These are phyloP conservation scores for Sedum album DNA, from an alignment of 164 flowering plant species.

Conservation along the genomic window DNA sequence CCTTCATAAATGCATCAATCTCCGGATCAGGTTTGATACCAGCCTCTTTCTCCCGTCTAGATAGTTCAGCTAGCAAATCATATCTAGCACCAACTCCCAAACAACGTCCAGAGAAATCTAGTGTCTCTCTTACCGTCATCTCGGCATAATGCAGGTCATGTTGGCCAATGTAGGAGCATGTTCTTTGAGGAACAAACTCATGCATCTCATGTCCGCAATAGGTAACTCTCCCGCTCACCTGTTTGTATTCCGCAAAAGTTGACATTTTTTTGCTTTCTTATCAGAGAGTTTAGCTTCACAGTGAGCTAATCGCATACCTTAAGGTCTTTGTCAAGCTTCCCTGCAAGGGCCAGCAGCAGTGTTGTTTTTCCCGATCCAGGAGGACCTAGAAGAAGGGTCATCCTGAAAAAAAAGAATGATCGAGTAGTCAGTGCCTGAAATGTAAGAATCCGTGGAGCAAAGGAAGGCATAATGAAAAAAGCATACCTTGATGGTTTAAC, in stretches of 20 bases:
- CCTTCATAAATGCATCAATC: slow-evolving; percentile 13
- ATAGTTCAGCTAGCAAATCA: slow-evolving; percentile 10
- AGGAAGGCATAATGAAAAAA: too few relatives aligned
- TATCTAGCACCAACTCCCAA: slow-evolving; percentile 14
- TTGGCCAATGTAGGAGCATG: slow-evolving; percentile 22
- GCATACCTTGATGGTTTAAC: slow-evolving; percentile 30
- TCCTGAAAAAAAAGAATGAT: slow-evolving; percentile 8
- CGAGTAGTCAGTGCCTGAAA: not conserved
- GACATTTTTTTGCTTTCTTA: too few relatives aligned
- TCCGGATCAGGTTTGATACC: slow-evolving; percentile 15
- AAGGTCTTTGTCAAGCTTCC: too few relatives aligned
- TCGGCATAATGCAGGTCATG: slow-evolving; percentile 14
- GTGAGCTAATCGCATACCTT: not conserved
- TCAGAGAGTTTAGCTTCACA: too few relatives aligned
- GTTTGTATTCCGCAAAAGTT: not conserved
- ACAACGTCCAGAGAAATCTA: slow-evolving; percentile 14
- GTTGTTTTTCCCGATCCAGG: slow-evolving; percentile 13
- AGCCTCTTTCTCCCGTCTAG: slow-evolving; percentile 13
- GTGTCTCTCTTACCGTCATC: slow-evolving; percentile 13
- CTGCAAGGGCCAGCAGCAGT: slow-evolving; percentile 10
- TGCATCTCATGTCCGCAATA: slow-evolving; percentile 26
- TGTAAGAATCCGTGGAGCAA: too few relatives aligned
- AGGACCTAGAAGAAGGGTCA: slow-evolving; percentile 14
- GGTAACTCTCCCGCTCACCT: slow-evolving; percentile 24
- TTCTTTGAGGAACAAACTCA: slow-evolving; percentile 32